Evolutionary conservation across 2,329 filamentous ascomycete genomes (phyloP), one percentile per base, ranked within the genome.

Genomic region (Pleurostoma richardsiae): DNA sequence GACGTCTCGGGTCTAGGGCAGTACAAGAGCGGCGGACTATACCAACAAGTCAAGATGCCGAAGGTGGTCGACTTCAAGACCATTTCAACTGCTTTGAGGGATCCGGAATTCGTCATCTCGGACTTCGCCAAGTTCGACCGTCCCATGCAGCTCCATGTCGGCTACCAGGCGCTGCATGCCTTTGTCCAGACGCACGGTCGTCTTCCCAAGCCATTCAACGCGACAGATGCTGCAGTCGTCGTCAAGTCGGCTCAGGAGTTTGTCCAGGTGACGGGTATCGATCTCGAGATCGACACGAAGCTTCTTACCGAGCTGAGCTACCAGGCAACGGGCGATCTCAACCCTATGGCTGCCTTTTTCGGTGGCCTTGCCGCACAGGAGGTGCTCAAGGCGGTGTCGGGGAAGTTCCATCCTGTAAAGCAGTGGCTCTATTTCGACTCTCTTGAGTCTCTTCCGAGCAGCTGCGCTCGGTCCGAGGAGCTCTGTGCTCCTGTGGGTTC

Each of bases 351-450:
- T 28, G 92, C 94, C 19, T 88, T 96, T 70, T 97, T 96, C 61
- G 94, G 94, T 65, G 94, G 94, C 57, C 80, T 96, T 56, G 81
- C 89, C 29, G 94, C 94, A 1, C 94, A 99, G 65, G 94, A 99
- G 67, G 86, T 96, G 27, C 79, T 99, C 51, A 99, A 99, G 71
- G 90, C 92, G 19, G 89, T 99, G 5, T 99, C 94, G 44, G 94
- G 94, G 56, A 99, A 99, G 69, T 99, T 99, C 72, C 83, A 90
- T 59, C 94, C 94, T n/a, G 85, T 97, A 54, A 80, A 87, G 56
- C 94, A 99, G 66, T 97, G 88, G 83, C 79, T 99, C 64, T 97
- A 99, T 74, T 95, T 96, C 58, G 94, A 99, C 68, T 96, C 94
- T 2, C 74, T 99, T n/a, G 94, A 99, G 68, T 96, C 94, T 7